These are phyloP conservation scores for Monosporascus sp. DNA, from an alignment of 2,329 filamentous ascomycete genomes.

Conservation along the genomic window DNA sequence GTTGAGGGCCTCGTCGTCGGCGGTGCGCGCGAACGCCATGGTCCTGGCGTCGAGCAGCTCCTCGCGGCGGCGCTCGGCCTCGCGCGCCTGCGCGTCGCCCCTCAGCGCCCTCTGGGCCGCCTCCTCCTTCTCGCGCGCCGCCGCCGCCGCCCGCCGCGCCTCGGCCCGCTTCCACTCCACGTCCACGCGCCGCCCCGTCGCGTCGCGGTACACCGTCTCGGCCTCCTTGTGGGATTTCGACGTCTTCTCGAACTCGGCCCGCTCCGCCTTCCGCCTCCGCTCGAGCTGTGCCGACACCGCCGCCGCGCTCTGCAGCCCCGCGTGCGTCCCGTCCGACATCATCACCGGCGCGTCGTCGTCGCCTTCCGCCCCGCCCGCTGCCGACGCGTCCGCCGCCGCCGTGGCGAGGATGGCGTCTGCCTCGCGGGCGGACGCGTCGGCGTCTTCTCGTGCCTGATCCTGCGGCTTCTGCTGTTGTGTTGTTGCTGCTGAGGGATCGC, in stretches of 20 bases:
- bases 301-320: conserved; percentile 79
- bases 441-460: neutral
- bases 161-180: conserved; percentile 86
- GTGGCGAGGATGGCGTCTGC: conserved; percentile 76
- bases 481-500: conserved; percentile 15
- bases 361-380: conserved; percentile 41
- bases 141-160: conserved; percentile 58
- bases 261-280: conserved; percentile 50
- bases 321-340: conserved; percentile 85
- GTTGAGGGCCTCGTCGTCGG: conserved; percentile 86
- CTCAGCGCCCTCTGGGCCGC: conserved; percentile 66
- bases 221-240: conserved; percentile 40
- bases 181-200: conserved; percentile 90
- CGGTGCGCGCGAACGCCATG: conserved; percentile 71
- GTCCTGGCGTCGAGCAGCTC: conserved; percentile 74
- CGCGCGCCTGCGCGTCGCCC: conserved; percentile 77
- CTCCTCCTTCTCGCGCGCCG: conserved; percentile 69
- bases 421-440: conserved; percentile 43
- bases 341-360: conserved; percentile 37
- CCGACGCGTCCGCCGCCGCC: conserved; percentile 50
- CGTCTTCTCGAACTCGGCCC: conserved; percentile 17
- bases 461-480: conserved; percentile 29
- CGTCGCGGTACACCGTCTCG: conserved; percentile 93
- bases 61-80: conserved; percentile 60
- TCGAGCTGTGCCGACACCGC: conserved; percentile 67